Conservation (phyloP, 805 yeast genomes). For the Candida insectalens region DNA sequence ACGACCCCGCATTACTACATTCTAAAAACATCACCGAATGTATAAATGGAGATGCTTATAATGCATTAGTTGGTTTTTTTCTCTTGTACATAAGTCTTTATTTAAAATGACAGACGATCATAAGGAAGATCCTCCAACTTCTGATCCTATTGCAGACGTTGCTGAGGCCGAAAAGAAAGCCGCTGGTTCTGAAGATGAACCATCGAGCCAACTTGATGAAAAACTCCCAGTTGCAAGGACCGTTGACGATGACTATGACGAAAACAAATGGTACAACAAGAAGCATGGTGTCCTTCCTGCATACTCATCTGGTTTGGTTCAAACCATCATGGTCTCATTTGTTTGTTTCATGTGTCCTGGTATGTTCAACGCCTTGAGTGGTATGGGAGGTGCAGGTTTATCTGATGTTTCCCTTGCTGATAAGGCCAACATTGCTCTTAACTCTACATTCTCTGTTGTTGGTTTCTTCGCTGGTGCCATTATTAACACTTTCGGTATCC, state of each 20-base stretch:
- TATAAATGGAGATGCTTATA: too few species aligned
- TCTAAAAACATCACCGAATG: too few species aligned
- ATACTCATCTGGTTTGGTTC: conserved; percentile 31
- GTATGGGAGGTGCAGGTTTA: conserved; percentile 39
- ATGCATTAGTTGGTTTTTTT: too few species aligned
- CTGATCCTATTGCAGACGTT: too few species aligned
- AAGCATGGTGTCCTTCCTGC: conserved; percentile 23
- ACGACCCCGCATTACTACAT: too few species aligned
- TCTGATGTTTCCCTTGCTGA: conserved; percentile 30
- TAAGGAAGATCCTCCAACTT: too few species aligned
- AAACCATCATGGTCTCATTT: conserved; percentile 36
- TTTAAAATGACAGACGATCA: too few species aligned
- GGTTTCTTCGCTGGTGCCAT: conserved; percentile 51
- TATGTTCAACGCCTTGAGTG: conserved; percentile 40
- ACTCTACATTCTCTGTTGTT: conserved; percentile 45
- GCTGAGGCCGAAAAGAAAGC: too few species aligned
- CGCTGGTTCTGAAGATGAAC: background rate
- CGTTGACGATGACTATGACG: conserved; percentile 1
- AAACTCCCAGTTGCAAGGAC: background rate
- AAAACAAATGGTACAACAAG: conserved; percentile 30
- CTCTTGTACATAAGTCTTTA: too few species aligned
- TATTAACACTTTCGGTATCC: conserved; percentile 39
- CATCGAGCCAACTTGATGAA: background rate
- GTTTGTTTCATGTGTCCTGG: conserved; percentile 42
- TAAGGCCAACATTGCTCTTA: conserved; percentile 41